phyloP scores from a whole-genome alignment of 2,329 filamentous ascomycete species.

The Cryphonectria carpinicola region DNA sequence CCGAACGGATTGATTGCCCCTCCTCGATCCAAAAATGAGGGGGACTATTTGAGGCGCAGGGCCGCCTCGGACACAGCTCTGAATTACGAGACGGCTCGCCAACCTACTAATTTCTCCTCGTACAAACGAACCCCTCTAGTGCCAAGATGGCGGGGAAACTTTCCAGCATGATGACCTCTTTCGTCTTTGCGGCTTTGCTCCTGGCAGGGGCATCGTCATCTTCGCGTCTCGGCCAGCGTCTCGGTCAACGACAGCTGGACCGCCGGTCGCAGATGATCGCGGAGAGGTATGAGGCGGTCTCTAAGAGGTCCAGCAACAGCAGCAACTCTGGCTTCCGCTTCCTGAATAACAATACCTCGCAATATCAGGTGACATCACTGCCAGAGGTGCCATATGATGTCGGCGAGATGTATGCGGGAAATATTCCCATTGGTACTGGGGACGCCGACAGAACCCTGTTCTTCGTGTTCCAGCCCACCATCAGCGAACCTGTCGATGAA shows the following conservation, averaged over 20 bases:
- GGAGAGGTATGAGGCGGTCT: not conserved
- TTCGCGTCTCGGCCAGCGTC: conserved; percentile 1
- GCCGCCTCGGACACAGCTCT: not conserved
- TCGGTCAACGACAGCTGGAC: conserved; percentile 7
- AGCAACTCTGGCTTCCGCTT: conserved; percentile 12
- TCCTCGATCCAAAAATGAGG: not conserved
- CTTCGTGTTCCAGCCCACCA: conserved; percentile 19
- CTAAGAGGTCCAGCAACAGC: not conserved
- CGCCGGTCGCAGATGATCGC: conserved; percentile 4
- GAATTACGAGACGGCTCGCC: not conserved
- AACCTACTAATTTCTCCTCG: not conserved
- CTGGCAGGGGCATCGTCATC: conserved; percentile 1
- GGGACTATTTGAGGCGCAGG: not conserved
- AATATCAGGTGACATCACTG: conserved; percentile 15
- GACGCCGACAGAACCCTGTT: conserved; percentile 6
- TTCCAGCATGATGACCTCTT: not conserved
- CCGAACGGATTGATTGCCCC: not conserved
- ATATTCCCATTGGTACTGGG: conserved; percentile 11
- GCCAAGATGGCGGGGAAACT: not conserved
- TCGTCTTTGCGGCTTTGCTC: not conserved
- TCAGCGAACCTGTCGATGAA: conserved; percentile 15
- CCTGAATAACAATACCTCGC: conserved; percentile 5
- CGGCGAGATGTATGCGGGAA: conserved; percentile 19
- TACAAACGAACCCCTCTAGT: not conserved
- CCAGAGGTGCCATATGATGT: conserved; percentile 23